Evolutionary conservation across 495 filamentous ascomycete genomes (phyloP).

Genomic region (Penicillium flavigenum): DNA sequence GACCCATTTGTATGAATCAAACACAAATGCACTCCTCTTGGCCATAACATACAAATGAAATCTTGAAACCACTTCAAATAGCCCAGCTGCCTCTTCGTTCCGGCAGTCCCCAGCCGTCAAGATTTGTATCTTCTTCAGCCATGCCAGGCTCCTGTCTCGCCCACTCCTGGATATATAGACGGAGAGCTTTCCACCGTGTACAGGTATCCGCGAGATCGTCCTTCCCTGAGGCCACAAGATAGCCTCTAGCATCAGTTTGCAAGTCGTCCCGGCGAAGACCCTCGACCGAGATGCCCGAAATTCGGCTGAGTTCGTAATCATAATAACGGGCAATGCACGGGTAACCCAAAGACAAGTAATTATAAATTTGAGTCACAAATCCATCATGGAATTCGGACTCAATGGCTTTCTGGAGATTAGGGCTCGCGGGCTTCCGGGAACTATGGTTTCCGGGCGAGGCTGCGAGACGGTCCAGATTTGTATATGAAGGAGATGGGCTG

Average conservation of each 20-base stretch:
- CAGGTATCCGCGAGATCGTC: conserved; percentile 46
- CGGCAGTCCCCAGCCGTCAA: conserved; percentile 67
- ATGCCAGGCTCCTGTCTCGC: conserved; percentile 72
- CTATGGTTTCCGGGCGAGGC: background rate
- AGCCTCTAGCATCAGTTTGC: conserved; percentile 60
- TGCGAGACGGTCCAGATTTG: conserved; percentile 3
- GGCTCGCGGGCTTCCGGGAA: conserved; percentile 17
- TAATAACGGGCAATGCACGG: conserved; percentile 77
- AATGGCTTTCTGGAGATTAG: conserved; percentile 52
- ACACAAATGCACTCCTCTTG: conserved; percentile 3
- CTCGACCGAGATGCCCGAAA: conserved; percentile 62
- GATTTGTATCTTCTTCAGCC: conserved; percentile 48
- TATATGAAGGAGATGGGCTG: conserved; percentile 9
- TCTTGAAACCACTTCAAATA: conserved; percentile 43
- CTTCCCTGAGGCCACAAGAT: conserved; percentile 55
- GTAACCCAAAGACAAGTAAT: conserved; percentile 90
- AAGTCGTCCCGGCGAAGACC: conserved; percentile 72
- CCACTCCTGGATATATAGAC: conserved; percentile 81
- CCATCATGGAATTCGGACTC: conserved; percentile 70
- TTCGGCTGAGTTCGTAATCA: conserved; percentile 77
- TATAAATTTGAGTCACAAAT: conserved; percentile 95
- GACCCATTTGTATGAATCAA: background rate
- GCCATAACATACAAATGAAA: conserved; percentile 1
- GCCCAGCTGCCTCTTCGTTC: conserved; percentile 83
- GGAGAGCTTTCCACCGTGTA: conserved; percentile 77